Conservation (phyloP, 2,329 filamentous ascomycete genomes). For the Thelonectria olida region DNA sequence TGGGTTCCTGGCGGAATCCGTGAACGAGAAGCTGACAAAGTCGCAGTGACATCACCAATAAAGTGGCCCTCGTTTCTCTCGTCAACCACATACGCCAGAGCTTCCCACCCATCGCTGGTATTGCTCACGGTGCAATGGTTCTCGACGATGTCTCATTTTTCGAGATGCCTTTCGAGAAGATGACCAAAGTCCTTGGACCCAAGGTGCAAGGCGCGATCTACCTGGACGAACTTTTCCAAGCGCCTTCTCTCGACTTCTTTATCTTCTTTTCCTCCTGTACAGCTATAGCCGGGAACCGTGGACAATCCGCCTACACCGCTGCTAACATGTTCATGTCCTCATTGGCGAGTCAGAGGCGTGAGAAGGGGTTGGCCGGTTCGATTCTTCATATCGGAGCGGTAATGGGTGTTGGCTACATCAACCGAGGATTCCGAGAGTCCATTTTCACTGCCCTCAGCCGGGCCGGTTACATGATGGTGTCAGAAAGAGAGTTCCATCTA, state of each 20-base stretch:
- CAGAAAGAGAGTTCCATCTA: conserved; percentile 43
- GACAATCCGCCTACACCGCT: conserved; percentile 15
- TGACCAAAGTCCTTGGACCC: conserved; percentile 8
- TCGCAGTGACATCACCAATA: conserved; percentile 29
- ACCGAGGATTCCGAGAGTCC: not conserved
- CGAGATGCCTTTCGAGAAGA: not conserved
- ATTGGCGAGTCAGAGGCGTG: conserved; percentile 8
- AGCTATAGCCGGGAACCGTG: conserved; percentile 12
- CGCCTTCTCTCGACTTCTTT: conserved; percentile 15
- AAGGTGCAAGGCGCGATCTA: conserved; percentile 11
- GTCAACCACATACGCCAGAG: conserved; percentile 22
- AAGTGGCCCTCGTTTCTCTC: conserved; percentile 9
- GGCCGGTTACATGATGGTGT: conserved; percentile 28
- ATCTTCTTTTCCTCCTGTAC: conserved; percentile 17
- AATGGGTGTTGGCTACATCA: not conserved
- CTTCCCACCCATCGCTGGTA: conserved; percentile 12
- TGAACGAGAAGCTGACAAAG: no score
- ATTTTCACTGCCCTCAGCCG: no score
- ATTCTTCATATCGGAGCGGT: conserved; percentile 37
- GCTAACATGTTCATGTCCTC: conserved; percentile 15
- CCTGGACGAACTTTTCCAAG: conserved; percentile 6
- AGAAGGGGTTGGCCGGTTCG: conserved; percentile 40
- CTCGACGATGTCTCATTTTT: conserved; percentile 5
- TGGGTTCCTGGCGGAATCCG: no score
- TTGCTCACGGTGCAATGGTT: conserved; percentile 17